A percentile compares a stretch with the other conserved stretches of the same genome.
Evolutionary conservation across 352 stramenopile genomes (phyloP).

Genomic region (Globisporangium cederbergense): DNA sequence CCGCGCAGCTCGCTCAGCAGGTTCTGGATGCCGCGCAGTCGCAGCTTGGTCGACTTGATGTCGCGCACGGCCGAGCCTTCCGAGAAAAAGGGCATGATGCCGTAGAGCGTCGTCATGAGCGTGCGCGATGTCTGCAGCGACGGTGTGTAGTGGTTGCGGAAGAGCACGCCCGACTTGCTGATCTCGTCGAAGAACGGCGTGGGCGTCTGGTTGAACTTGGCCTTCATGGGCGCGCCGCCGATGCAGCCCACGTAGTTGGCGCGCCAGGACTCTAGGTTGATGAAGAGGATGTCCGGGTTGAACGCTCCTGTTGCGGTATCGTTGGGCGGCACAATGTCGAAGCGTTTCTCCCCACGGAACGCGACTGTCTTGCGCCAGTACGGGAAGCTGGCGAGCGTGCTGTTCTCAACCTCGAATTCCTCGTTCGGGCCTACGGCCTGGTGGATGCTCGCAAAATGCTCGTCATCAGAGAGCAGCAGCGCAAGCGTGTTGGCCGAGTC

Average conservation of each 20-base stretch:
- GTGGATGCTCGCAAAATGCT: constrained; percentile 47
- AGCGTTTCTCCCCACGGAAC: constrained; percentile 43
- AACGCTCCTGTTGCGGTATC: not conserved
- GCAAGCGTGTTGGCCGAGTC: constrained; percentile 17
- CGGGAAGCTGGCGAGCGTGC: constrained; percentile 43
- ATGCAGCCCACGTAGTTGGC: constrained; percentile 59
- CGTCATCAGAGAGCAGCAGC: constrained; percentile 12
- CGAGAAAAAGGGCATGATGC: constrained; percentile 58
- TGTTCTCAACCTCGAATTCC: constrained; percentile 56
- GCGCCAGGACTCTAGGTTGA: constrained; percentile 71
- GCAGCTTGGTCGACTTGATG: constrained; percentile 43
- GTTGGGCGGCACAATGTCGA: constrained; percentile 28
- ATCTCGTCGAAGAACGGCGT: constrained; percentile 60
- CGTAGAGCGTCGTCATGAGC: constrained; percentile 58
- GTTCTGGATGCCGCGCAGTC: constrained; percentile 47
- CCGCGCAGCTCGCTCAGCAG: constrained; percentile 54
- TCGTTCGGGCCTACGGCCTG: constrained; percentile 38
- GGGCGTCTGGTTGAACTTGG: constrained; percentile 32
- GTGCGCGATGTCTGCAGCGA: constrained; percentile 60
- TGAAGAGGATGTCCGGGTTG: constrained; percentile 58
- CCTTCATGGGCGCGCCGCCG: constrained; percentile 41
- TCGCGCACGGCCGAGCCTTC: constrained; percentile 51
- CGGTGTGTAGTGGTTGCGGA: constrained; percentile 62
- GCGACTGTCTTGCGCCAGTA: constrained; percentile 54
- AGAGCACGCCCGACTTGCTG: constrained; percentile 48